A percentile compares a stretch with the other conserved stretches of the same genome.
These are phyloP conservation scores for Prunus davidiana DNA, from an alignment of 306 rosid species.

Conservation along the genomic window DNA sequence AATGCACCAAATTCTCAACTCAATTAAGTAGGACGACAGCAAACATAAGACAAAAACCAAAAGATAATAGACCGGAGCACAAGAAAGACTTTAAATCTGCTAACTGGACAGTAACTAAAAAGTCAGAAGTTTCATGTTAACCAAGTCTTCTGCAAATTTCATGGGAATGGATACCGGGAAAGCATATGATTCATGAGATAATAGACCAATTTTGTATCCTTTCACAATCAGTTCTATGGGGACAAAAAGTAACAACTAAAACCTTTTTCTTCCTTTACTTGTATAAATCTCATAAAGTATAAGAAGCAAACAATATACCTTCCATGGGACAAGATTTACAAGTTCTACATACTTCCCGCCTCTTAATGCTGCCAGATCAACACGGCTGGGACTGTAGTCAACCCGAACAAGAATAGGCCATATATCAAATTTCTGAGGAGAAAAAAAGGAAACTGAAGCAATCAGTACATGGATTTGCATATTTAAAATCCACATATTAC, in stretches of 20 bases:
- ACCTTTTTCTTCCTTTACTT: not conserved
- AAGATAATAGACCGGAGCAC: too few species aligned
- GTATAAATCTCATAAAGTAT: not conserved
- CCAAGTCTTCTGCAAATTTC: too few species aligned
- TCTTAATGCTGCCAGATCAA: slow-evolving; percentile 87
- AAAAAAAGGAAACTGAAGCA: slow-evolving; percentile 29
- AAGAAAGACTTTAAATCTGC: not conserved
- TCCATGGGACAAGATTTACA: slow-evolving; percentile 91
- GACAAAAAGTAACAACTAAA: not conserved
- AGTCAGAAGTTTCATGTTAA: not conserved
- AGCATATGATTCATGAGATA: not conserved
- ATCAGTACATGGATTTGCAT: slow-evolving; percentile 11
- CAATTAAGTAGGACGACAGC: not conserved
- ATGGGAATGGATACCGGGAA: not conserved
- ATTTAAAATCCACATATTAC: not conserved
- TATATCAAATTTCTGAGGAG: slow-evolving; percentile 83
- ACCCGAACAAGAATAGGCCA: slow-evolving; percentile 79
- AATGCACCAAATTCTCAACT: not conserved
- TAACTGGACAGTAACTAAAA: not conserved
- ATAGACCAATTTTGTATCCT: not conserved
- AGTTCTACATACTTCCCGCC: slow-evolving; percentile 93
- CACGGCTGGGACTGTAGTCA: slow-evolving; percentile 78
- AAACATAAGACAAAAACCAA: not conserved
- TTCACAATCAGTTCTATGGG: not conserved
- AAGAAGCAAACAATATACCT: slow-evolving; percentile 44